phyloP scores from a whole-genome alignment of 2,329 filamentous ascomycete genomes.

The Cladosporium sp. region DNA sequence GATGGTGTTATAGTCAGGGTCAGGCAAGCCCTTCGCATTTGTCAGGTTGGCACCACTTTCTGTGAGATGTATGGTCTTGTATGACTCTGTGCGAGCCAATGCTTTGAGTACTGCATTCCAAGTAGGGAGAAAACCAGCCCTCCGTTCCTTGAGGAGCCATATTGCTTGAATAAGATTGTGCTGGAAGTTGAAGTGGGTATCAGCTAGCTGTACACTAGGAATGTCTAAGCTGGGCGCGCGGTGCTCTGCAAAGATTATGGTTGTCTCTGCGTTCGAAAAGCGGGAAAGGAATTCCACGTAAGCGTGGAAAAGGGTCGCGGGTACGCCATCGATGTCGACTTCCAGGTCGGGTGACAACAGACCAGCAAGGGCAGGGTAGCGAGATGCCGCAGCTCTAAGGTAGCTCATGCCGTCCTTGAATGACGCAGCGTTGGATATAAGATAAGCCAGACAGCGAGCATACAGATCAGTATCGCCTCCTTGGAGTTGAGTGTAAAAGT shows the following conservation, averaged over 20 bases:
- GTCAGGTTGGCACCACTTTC: background rate
- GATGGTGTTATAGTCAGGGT: conserved; percentile 13
- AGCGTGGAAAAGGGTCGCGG: conserved; percentile 43
- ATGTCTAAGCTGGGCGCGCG: background rate
- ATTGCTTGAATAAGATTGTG: conserved; percentile 25
- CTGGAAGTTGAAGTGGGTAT: background rate
- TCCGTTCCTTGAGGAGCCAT: conserved; percentile 21
- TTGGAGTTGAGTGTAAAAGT: conserved; percentile 59
- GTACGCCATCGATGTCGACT: background rate
- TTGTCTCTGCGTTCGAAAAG: conserved; percentile 27
- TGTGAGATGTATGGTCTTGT: background rate
- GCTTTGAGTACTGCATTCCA: conserved; percentile 27
- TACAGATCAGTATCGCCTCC: conserved; percentile 46
- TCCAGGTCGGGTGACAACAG: conserved; percentile 6
- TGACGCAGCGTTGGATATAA: conserved; percentile 52
- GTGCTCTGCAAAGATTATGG: background rate
- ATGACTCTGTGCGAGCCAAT: conserved; percentile 15
- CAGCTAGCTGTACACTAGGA: background rate
- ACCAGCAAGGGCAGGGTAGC: conserved; percentile 14
- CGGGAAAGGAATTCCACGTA: conserved; percentile 47
- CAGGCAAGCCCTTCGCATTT: background rate
- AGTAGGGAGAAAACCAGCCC: conserved; percentile 17
- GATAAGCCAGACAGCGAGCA: conserved; percentile 49
- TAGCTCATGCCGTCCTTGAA: conserved; percentile 48
- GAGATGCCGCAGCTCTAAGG: conserved; percentile 30